These are phyloP conservation scores for Skeletonema potamos DNA, from an alignment of 108 stramenopile species.

Conservation along the genomic window DNA sequence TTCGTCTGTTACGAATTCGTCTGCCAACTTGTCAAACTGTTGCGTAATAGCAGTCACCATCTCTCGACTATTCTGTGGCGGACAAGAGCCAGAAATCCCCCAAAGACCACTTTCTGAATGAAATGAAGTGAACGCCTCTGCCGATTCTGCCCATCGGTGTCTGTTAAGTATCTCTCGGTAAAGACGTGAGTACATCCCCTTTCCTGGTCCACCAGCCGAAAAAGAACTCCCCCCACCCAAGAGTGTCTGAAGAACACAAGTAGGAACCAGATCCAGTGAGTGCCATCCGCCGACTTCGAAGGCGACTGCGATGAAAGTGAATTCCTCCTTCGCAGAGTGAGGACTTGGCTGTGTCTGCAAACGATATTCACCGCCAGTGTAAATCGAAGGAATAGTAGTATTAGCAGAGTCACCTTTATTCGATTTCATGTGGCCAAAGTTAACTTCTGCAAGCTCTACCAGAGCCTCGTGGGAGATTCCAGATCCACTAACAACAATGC, in stretches of 20 bases:
- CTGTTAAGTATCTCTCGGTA: slow-evolving; percentile 95
- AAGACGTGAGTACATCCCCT: slow-evolving; percentile 98
- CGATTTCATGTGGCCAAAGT: slow-evolving; percentile 75
- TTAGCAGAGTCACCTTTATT: slow-evolving; percentile 8
- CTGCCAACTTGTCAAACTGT: slow-evolving; percentile 76
- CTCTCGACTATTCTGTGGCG: slow-evolving; percentile 58
- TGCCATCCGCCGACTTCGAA: slow-evolving; percentile 98
- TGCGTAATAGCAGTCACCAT: slow-evolving; percentile 75
- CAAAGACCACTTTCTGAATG: slow-evolving; percentile 91
- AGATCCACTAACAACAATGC: slow-evolving; percentile 91
- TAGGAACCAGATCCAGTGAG: slow-evolving; percentile 83
- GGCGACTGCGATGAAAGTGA: slow-evolving; percentile 86
- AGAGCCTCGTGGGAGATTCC: slow-evolving; percentile 93
- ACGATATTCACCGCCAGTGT: slow-evolving; percentile 71
- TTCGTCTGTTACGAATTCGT: slow-evolving; percentile 65
- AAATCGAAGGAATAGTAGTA: slow-evolving; percentile 47
- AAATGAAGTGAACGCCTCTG: slow-evolving; percentile 91
- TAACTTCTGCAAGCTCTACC: slow-evolving; percentile 73
- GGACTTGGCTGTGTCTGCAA: slow-evolving; percentile 36
- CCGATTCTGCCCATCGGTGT: slow-evolving; percentile 91
- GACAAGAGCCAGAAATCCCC: slow-evolving; percentile 82
- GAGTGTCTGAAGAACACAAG: slow-evolving; percentile 95
- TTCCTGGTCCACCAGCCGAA: slow-evolving; percentile 99
- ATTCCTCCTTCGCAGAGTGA: slow-evolving; percentile 66
- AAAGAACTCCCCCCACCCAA: slow-evolving; percentile 97